Percentiles rank a stretch among this genome's conserved stretches.
Evolutionary conservation across 2,329 filamentous ascomycete genomes (phyloP).

Genomic region (Fusarium liriodendri): DNA sequence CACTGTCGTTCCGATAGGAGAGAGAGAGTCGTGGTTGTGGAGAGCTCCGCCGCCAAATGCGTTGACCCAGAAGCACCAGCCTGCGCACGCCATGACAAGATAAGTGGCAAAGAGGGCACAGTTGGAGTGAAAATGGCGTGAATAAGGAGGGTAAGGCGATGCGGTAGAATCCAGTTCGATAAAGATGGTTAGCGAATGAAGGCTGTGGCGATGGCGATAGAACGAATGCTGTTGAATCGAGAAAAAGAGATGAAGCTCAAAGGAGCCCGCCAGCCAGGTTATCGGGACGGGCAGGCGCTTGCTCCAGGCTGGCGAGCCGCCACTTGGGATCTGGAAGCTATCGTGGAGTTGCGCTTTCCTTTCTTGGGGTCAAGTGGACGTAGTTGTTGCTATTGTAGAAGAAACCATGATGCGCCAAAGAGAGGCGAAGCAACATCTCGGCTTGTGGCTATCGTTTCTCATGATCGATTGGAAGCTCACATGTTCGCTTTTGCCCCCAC

Average conservation of each 20-base stretch:
- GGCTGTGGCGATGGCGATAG: neutral
- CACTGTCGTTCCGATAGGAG: constrained; percentile 37
- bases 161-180: neutral
- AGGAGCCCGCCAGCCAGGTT: constrained; percentile 21
- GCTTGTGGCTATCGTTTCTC: neutral
- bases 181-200: constrained; percentile 5
- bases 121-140: neutral
- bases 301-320: constrained; percentile 10
- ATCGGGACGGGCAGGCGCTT: constrained; percentile 6
- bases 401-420: neutral
- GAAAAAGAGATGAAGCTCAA: neutral
- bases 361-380: neutral
- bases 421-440: neutral
- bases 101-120: neutral
- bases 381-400: neutral
- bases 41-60: constrained; percentile 3
- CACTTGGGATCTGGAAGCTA: constrained; percentile 20
- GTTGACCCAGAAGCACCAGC: constrained; percentile 38
- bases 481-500: neutral
- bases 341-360: constrained; percentile 5
- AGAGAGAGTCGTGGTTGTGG: constrained; percentile 30
- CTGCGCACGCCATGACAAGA: constrained; percentile 38
- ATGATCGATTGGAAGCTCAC: neutral
- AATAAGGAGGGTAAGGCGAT: neutral
- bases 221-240: neutral